Evolutionary conservation across 2,329 filamentous ascomycete genomes (phyloP).

Genomic region (Penicillium brevicompactum): DNA sequence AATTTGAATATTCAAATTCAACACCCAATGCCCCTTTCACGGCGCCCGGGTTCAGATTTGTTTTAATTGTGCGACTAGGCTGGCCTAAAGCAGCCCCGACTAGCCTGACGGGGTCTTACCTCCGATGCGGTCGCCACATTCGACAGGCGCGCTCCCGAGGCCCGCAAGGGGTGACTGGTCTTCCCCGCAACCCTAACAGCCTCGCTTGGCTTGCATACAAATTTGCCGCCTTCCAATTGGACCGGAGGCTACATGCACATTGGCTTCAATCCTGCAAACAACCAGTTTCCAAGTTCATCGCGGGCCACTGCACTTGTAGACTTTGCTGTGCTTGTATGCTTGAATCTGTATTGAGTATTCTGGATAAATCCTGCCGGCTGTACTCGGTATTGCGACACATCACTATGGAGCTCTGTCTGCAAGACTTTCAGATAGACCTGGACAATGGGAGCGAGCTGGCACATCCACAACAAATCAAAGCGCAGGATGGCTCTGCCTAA

Average conservation of each 20-base stretch:
- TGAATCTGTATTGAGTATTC: no score
- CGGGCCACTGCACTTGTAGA: background rate
- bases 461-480: no score
- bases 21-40: conserved; percentile 38
- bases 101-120: conserved; percentile 56
- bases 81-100: conserved; percentile 61
- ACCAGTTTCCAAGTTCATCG: background rate
- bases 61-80: conserved; percentile 60
- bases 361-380: no score
- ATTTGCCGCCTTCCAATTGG: conserved; percentile 59
- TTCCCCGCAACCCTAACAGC: conserved; percentile 61
- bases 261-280: conserved; percentile 49
- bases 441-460: no score
- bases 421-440: no score
- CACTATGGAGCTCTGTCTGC: no score
- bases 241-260: conserved; percentile 60
- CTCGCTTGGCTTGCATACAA: conserved; percentile 58
- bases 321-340: no score
- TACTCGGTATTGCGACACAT: no score
- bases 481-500: no score
- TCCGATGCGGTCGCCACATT: conserved; percentile 55
- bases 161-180: conserved; percentile 58
- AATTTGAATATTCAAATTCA: conserved; percentile 50
- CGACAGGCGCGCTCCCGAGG: conserved; percentile 54
- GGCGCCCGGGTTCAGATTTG: conserved; percentile 68